Percentiles rank a stretch among this genome's conserved stretches.
Conservation (phyloP, 129 eudicot species). For the Pulicaria dysenterica region DNA sequence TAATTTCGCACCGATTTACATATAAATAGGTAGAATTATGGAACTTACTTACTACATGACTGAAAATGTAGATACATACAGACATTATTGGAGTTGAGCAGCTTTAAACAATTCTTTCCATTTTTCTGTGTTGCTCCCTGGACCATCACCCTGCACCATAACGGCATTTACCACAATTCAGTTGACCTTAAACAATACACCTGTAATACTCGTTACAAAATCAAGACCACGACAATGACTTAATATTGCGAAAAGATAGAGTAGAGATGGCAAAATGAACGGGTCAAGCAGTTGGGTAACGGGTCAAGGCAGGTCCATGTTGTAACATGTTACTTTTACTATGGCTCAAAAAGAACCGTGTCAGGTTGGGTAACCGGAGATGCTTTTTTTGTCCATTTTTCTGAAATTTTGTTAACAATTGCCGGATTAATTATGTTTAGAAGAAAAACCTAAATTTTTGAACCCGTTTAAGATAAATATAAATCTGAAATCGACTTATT, state of each 20-base stretch:
- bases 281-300: not conserved
- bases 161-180: conserved; percentile 13
- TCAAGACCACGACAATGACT: not conserved
- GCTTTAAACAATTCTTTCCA: conserved; percentile 67
- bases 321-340: not conserved
- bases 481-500: not conserved
- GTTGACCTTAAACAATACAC: not conserved
- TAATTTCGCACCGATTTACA: conserved; percentile 19
- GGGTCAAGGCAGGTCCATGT: not conserved
- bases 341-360: not conserved
- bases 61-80: not conserved
- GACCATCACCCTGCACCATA: conserved; percentile 82
- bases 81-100: conserved; percentile 44
- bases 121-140: conserved; percentile 57
- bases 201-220: not conserved
- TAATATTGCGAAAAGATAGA: not conserved
- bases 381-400: not conserved
- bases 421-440: not conserved
- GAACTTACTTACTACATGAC: conserved; percentile 16
- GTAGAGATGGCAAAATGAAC: not conserved
- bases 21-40: conserved; percentile 12
- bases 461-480: not conserved
- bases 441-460: not conserved
- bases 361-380: not conserved
- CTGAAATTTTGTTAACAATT: not conserved